Evolutionary conservation across 108 stramenopile genomes (phyloP).

Genomic region (Fragilariopsis cylindrus): DNA sequence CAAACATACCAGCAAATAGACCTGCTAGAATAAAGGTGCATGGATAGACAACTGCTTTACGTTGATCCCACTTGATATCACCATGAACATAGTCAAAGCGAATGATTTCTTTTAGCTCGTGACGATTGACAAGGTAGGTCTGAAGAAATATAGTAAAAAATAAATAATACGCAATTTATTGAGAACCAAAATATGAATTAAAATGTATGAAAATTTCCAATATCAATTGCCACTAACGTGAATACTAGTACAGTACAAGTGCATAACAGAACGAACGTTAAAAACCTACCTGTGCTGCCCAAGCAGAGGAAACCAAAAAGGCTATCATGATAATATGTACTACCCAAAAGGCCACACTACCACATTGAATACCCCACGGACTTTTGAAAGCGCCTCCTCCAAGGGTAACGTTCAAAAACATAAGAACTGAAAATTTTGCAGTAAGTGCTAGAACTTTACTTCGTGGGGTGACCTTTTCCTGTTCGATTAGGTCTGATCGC

Average conservation of each 20-base stretch:
- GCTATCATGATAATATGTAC: slow-evolving; percentile 85
- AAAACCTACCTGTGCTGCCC: slow-evolving; percentile 58
- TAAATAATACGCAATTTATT: not conserved
- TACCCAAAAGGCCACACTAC: slow-evolving; percentile 87
- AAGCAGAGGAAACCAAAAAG: slow-evolving; percentile 75
- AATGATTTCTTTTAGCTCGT: slow-evolving; percentile 77
- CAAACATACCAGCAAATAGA: slow-evolving; percentile 94
- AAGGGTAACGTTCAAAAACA: slow-evolving; percentile 90
- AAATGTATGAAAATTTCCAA: not conserved
- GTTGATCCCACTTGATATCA: slow-evolving; percentile 94
- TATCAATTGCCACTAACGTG: not conserved
- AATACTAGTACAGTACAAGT: not conserved
- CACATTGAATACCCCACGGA: slow-evolving; percentile 93
- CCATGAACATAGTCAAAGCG: slow-evolving; percentile 92
- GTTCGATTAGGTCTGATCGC: slow-evolving; percentile 60
- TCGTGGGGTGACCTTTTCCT: slow-evolving; percentile 71
- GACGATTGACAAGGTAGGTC: slow-evolving; percentile 78
- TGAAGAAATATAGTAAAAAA: slow-evolving; percentile 17
- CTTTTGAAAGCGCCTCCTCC: slow-evolving; percentile 88
- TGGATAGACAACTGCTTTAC: slow-evolving; percentile 87
- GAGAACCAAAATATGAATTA: not conserved
- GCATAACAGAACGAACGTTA: not conserved
- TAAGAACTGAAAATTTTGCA: slow-evolving; percentile 78
- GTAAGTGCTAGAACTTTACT: slow-evolving; percentile 66
- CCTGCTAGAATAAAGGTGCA: slow-evolving; percentile 90